Percentiles rank a stretch among this genome's conserved stretches.
Evolutionary conservation across 305 asterid genomes (phyloP).

Genomic region (Nicotiana rustica): DNA sequence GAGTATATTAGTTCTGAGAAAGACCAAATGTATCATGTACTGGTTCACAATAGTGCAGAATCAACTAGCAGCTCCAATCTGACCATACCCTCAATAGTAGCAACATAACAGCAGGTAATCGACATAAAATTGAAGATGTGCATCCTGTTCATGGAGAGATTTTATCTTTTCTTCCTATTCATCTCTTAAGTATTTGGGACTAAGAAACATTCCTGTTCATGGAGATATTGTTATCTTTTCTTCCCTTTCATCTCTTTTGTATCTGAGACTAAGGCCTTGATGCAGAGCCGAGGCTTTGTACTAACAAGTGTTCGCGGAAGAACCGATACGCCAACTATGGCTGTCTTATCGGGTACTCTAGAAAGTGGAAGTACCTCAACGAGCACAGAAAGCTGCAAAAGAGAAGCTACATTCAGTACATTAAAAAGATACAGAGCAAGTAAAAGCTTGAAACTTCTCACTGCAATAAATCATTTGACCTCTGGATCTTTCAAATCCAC

Average conservation of each 20-base stretch:
- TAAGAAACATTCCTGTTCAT: neutral
- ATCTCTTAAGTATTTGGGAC: neutral
- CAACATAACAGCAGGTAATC: no score
- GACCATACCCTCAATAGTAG: neutral
- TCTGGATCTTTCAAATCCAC: constrained; percentile 59
- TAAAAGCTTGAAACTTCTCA: neutral
- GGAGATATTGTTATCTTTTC: constrained; percentile 1
- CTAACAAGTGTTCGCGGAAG: constrained; percentile 52
- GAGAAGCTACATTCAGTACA: constrained; percentile 28
- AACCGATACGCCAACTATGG: constrained; percentile 55
- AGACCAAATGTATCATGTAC: neutral
- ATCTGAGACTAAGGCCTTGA: constrained; percentile 52
- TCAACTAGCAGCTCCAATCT: neutral
- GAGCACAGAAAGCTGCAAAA: constrained; percentile 51
- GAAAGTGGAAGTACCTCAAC: constrained; percentile 59
- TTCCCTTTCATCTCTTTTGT: constrained; percentile 41
- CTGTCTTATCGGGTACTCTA: constrained; percentile 45
- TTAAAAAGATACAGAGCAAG: neutral
- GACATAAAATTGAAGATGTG: neutral
- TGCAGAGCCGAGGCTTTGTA: constrained; percentile 51
- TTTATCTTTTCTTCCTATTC: neutral
- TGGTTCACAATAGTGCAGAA: neutral
- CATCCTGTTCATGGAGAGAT: neutral
- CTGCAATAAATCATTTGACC: constrained; percentile 38
- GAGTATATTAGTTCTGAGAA: neutral